Percentiles rank a stretch among this genome's conserved stretches.
phyloP scores from a whole-genome alignment of 352 stramenopile species.

The Phytophthora palmivora region DNA sequence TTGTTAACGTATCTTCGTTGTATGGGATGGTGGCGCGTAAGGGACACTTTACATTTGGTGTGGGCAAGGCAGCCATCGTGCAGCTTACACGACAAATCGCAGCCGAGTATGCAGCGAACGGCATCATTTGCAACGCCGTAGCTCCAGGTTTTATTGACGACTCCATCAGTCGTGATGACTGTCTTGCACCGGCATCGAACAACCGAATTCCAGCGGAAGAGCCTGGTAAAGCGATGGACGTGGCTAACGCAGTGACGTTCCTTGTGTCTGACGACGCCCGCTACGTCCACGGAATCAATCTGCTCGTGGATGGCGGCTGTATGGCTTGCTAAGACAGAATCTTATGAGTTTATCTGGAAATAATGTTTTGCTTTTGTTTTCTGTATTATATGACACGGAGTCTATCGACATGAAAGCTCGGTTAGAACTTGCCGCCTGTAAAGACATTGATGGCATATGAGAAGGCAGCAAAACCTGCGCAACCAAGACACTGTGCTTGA shows the following conservation, averaged over 20 bases:
- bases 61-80: constrained; percentile 66
- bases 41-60: constrained; percentile 69
- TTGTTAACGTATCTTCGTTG: constrained; percentile 71
- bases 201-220: constrained; percentile 66
- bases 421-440: constrained; percentile 81
- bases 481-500: constrained; percentile 94
- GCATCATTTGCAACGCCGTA: constrained; percentile 70
- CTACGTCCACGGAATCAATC: constrained; percentile 69
- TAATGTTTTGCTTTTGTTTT: constrained; percentile 15
- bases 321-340: constrained; percentile 52
- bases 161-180: constrained; percentile 64
- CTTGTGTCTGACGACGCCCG: constrained; percentile 68
- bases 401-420: constrained; percentile 24
- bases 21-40: constrained; percentile 67
- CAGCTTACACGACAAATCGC: constrained; percentile 76
- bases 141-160: constrained; percentile 71
- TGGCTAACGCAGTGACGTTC: constrained; percentile 76
- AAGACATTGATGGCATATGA: constrained; percentile 91
- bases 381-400: constrained; percentile 25
- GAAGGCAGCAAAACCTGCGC: constrained; percentile 93
- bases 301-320: constrained; percentile 66
- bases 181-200: constrained; percentile 47
- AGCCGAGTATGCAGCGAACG: constrained; percentile 62
- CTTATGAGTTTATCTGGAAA: neutral
- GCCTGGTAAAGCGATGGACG: constrained; percentile 65